Evolutionary conservation across 2,329 filamentous ascomycete genomes (phyloP), one percentile per base, ranked within the genome.

Genomic region (Fonsecaea erecta): DNA sequence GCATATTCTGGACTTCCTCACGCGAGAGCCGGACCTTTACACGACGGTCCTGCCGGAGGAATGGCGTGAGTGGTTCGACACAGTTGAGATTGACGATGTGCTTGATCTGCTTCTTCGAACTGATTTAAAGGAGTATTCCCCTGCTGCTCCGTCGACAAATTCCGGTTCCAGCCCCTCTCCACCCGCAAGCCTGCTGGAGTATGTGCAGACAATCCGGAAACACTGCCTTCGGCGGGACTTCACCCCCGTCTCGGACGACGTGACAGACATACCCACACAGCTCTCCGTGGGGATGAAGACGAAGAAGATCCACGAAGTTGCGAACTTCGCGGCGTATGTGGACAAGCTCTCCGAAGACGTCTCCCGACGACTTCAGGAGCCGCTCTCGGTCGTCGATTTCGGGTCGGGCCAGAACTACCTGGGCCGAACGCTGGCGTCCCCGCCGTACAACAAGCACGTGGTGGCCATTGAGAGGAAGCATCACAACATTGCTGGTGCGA

Each of bases 341-440:
- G 85, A 92, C 60, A 83, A 85, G 30, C 84, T 97, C 26, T 83
- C 85, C 2, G 74, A 80, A 1, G 79, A 85, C 1, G 84, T 89
- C 48, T 80, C 43, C 40, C 78, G 82, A 54, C 60, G 56, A 5
- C 52, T 65, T 11, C 78, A 83, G 14, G 74, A 76, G 61, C 71
- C 73, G 6, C 88, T 97, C 66, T 91, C 92, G 0, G 88, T 97
- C 64, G 89, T 98, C 55, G 95, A 99, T 78, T 97, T 98, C 77
- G 95, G 95, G 30, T 97, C 93, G 60, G 95, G 95, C 0, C 94
- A 98, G 76, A 98, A 97, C 74, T 99, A 99, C 74, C 87, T 99
- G 2, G 94, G 95, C 0, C 86, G 95, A 52, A 90, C 92, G 0
- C 82, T 99, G 64, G 94, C 94, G 14, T 92, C 90, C 67, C 84